These are phyloP conservation scores for Kwoniella shandongensis DNA, from an alignment of 768 basidiomycete genomes.

Conservation along the genomic window DNA sequence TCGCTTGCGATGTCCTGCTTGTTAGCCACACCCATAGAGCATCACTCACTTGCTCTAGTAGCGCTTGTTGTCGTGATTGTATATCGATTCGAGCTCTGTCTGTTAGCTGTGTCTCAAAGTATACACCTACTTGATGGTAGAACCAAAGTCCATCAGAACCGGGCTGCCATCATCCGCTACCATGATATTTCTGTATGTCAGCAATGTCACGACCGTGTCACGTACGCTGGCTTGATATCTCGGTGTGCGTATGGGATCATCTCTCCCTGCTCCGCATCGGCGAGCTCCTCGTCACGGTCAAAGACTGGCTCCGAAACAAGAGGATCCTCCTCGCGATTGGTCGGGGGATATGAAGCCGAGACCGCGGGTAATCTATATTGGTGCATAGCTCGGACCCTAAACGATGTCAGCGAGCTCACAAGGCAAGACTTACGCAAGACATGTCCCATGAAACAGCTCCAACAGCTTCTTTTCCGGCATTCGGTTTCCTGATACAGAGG, in stretches of 20 bases:
- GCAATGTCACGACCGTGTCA: slow-evolving; percentile 11
- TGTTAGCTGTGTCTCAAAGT: slow-evolving; percentile 5
- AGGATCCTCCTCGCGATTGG: slow-evolving; percentile 62
- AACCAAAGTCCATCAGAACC: slow-evolving; percentile 98
- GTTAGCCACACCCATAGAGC: neutral
- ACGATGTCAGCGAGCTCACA: neutral
- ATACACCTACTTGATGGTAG: slow-evolving; percentile 62
- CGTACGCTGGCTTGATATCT: slow-evolving; percentile 93
- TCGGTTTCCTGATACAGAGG: slow-evolving; percentile 75
- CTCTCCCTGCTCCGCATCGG: slow-evolving; percentile 56
- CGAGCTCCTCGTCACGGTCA: slow-evolving; percentile 74
- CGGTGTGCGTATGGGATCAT: slow-evolving; percentile 90
- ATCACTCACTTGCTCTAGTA: slow-evolving; percentile 77
- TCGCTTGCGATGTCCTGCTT: slow-evolving; percentile 90
- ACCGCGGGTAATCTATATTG: slow-evolving; percentile 66
- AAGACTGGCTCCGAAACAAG: slow-evolving; percentile 70
- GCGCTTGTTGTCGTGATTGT: slow-evolving; percentile 77
- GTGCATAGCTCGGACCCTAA: slow-evolving; percentile 83
- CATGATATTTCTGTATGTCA: slow-evolving; percentile 79
- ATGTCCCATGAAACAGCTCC: slow-evolving; percentile 87
- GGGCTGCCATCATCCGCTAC: slow-evolving; percentile 84
- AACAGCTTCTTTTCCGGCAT: slow-evolving; percentile 88
- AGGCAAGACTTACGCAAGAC: slow-evolving; percentile 62
- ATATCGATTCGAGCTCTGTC: slow-evolving; percentile 70
- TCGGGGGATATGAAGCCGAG: slow-evolving; percentile 39